A percentile compares a stretch with the other conserved stretches of the same genome.
Evolutionary conservation across 1,284 basidiomycete genomes (phyloP).

Genomic region (Boletus semigastroideus): DNA sequence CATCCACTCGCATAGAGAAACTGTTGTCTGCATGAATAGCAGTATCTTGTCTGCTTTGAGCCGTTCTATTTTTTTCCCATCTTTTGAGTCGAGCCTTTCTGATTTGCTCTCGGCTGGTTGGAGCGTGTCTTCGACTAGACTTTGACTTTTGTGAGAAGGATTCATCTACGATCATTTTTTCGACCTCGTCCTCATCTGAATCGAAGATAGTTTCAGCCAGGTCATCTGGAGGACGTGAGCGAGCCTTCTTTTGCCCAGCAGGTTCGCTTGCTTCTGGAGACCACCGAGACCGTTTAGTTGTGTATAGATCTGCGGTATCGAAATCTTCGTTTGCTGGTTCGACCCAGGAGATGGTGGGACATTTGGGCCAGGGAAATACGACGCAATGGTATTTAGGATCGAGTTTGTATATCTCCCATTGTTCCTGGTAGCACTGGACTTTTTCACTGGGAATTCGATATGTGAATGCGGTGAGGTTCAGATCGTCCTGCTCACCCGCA

Average conservation of each 20-base stretch:
- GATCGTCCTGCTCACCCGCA: conserved; percentile 54
- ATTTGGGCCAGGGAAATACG: conserved; percentile 46
- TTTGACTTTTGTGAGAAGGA: conserved; percentile 14
- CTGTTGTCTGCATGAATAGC: conserved; percentile 21
- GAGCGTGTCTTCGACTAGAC: conserved; percentile 10
- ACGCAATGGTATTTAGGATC: conserved; percentile 67
- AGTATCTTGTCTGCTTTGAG: conserved; percentile 11
- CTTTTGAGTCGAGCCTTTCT: conserved; percentile 24
- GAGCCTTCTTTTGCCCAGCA: conserved; percentile 27
- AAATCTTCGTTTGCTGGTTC: conserved; percentile 14
- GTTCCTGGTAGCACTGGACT: conserved; percentile 59
- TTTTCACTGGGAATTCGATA: conserved; percentile 40
- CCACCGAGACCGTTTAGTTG: conserved; percentile 34
- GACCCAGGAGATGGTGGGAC: conserved; percentile 41
- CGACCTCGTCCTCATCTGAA: conserved; percentile 54
- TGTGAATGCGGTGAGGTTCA: conserved; percentile 9
- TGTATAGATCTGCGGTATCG: conserved; percentile 13
- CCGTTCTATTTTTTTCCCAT: conserved; percentile 26
- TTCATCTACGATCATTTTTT: conserved; percentile 56
- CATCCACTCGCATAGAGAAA: conserved; percentile 34
- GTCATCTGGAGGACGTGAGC: conserved; percentile 15
- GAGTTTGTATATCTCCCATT: conserved; percentile 82
- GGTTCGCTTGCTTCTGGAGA: conserved; percentile 18
- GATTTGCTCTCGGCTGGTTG: conserved; percentile 25
- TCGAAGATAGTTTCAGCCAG: conserved; percentile 17